Conservation (phyloP, 176 grass and related monocot genomes). For the Phragmites australis region DNA sequence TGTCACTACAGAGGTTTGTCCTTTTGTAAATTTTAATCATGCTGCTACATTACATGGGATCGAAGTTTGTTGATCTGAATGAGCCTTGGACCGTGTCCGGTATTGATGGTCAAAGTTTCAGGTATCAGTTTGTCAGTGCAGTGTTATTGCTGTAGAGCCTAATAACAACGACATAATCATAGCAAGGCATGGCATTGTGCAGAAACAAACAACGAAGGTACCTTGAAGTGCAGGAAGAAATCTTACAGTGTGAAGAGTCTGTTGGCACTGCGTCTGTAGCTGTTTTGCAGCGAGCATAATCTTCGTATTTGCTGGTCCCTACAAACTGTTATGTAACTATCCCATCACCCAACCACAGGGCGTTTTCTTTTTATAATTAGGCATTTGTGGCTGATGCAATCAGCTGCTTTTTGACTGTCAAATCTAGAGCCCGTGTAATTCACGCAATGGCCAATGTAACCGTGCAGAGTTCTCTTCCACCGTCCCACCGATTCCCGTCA, state of each 20-base stretch:
- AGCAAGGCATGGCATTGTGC: background rate
- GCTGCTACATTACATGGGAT: background rate
- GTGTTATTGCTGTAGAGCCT: background rate
- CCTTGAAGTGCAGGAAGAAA: constrained; percentile 37
- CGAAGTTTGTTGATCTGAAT: constrained; percentile 24
- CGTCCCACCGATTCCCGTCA: no score
- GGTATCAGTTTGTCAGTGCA: background rate
- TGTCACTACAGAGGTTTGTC: background rate
- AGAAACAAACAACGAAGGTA: constrained; percentile 22
- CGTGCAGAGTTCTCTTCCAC: background rate
- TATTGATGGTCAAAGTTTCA: no score
- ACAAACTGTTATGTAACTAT: background rate
- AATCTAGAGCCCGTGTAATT: constrained; percentile 18
- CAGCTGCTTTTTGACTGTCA: constrained; percentile 12
- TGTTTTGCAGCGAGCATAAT: constrained; percentile 17
- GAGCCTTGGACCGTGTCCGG: constrained; percentile 9
- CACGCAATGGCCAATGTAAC: no score
- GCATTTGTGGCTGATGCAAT: background rate
- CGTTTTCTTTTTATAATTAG: background rate
- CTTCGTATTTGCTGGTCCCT: constrained; percentile 6
- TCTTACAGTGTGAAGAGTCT: background rate
- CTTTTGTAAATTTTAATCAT: constrained; percentile 23
- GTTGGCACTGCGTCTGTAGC: constrained; percentile 30
- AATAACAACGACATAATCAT: background rate
- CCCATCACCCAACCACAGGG: background rate